Conservation (phyloP, 805 yeast species). For the Wickerhamiella kurtzmanii region DNA sequence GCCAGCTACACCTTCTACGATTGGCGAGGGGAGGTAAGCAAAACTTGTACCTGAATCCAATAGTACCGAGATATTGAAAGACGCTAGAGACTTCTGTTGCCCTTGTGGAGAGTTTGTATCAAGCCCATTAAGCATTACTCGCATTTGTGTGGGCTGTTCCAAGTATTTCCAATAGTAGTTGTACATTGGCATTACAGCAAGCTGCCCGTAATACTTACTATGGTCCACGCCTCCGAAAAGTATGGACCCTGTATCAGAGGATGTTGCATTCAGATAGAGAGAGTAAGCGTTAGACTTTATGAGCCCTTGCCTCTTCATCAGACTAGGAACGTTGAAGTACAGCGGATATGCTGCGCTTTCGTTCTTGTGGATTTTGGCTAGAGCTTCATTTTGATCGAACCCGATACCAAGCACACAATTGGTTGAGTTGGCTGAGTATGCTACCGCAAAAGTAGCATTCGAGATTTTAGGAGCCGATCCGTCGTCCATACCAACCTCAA, state of each 20-base stretch:
- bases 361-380: constrained; percentile 12
- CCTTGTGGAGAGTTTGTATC: neutral
- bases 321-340: constrained; percentile 53
- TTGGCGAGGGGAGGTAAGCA: constrained; percentile 33
- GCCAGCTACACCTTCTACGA: constrained; percentile 21
- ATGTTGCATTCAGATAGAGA: constrained; percentile 29
- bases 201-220: constrained; percentile 30
- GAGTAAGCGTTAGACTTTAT: constrained; percentile 35
- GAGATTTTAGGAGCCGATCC: constrained; percentile 30
- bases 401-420: constrained; percentile 39
- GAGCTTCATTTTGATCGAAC: constrained; percentile 23
- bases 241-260: constrained; percentile 27
- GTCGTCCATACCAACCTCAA: constrained; percentile 34
- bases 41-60: constrained; percentile 48
- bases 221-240: constrained; percentile 36
- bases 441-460: constrained; percentile 59
- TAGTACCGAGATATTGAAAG: constrained; percentile 30
- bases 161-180: constrained; percentile 12
- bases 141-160: constrained; percentile 15
- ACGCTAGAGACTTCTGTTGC: constrained; percentile 3
- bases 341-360: constrained; percentile 12
- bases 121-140: constrained; percentile 14
- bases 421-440: constrained; percentile 46
- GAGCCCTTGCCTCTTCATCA: constrained; percentile 36
- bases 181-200: constrained; percentile 25